phyloP scores from a whole-genome alignment of 441 rosid genomes.

The Macaranga tanarius region DNA sequence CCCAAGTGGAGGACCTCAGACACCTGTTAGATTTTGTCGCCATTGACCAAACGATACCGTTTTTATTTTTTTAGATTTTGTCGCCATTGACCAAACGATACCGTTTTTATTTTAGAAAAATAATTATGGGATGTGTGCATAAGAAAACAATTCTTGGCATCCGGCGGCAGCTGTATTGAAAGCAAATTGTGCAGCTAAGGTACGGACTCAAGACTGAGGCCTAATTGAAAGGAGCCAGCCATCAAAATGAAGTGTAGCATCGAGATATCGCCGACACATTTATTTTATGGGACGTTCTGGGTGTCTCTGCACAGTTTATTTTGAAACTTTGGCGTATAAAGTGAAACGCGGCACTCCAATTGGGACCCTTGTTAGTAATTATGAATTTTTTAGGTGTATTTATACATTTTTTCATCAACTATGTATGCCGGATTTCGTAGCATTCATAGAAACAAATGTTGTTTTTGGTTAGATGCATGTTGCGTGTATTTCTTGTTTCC shows the following conservation, averaged over 20 bases:
- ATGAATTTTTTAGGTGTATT: background rate
- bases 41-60: constrained; percentile 17
- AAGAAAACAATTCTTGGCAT: too few species aligned
- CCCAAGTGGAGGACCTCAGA: background rate
- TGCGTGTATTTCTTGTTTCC: background rate
- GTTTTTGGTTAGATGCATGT: background rate
- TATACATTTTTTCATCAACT: background rate
- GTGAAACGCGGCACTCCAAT: constrained; percentile 7
- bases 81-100: too few species aligned
- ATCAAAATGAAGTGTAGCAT: constrained; percentile 1
- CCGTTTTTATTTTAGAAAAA: background rate
- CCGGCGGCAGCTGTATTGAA: background rate
- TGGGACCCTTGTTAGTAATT: background rate
- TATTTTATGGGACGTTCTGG: too few species aligned
- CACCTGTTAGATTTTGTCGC: constrained; percentile 25
- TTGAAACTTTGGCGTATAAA: background rate
- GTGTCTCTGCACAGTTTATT: too few species aligned
- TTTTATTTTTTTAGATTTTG: background rate
- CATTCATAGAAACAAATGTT: background rate
- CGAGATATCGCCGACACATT: constrained; percentile 9
- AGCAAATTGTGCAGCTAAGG: background rate
- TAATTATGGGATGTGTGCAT: background rate
- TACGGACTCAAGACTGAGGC: background rate
- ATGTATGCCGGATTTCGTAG: background rate
- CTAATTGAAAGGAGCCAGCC: background rate